Base-by-base conservation (phyloP, 768 basidiomycete species). In the Udeniomyces megalosporus region DNA sequence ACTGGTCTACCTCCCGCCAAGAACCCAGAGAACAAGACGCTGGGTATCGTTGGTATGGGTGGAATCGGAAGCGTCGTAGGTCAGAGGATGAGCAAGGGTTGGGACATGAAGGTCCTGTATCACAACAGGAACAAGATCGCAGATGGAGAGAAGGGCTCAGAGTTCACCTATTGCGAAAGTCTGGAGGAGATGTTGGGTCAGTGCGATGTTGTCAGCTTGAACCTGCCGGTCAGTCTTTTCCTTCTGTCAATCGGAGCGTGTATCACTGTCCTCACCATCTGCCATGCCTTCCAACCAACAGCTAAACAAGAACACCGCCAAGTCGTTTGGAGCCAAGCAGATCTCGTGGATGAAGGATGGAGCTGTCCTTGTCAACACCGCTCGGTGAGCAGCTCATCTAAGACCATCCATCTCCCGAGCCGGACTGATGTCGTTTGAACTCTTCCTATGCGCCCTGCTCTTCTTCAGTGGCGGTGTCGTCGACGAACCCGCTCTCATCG, bases 91-190 rank as follows among this genome's bases (percentile, higher is more conserved):
- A 63, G 78, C 0, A 82, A 82, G 57, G 82, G 83, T 0, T 88
- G 95, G 75, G 86, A 84, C 7, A 91, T 96, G 90, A 84, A 84
- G 55, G 76, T 93, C 60, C 77, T 92, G 50, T 95, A 93, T 73
- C 71, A 77, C 68, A 78, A 77, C 64, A 80, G 77, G 49, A 79
- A 76, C 35, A 70, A 76, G 12, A 68, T 73, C 52, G 61, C 66
- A 28, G 47, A 24, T 31, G 58, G 58, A 20, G 31, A 49, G 58
- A 34, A n/a, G 31, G 58, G 58, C 24, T n/a, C 87, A 0, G 77
- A 74, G 42, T 90, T 84, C 78, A 80, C 82, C 69, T 96, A 93
- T 73, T 82, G 82, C 66, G 74, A 75, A 29, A 75, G 80, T 51
- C 58, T 82, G 28, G 76, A 80, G 52, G 79, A 77, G 66, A 80